phyloP scores from a whole-genome alignment of 257 asterid genomes.

The Henckelia pumila region DNA sequence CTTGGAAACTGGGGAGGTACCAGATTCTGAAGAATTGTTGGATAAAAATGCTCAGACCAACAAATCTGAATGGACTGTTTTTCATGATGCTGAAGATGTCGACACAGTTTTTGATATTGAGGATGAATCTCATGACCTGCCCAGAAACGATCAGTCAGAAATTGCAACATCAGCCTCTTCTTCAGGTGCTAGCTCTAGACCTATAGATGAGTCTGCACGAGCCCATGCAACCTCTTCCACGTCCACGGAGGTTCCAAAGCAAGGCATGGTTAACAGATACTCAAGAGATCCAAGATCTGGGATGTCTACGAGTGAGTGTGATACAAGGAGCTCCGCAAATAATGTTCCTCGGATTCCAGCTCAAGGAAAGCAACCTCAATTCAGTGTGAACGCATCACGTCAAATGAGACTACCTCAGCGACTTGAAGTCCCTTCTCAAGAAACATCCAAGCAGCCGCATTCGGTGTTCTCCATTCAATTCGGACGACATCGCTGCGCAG shows the following conservation, averaged over 20 bases:
- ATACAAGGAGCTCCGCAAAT: conserved; percentile 25
- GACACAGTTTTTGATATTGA: conserved; percentile 28
- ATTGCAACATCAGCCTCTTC: conserved; percentile 13
- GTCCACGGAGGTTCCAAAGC: conserved; percentile 23
- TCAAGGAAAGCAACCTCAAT: conserved; percentile 28
- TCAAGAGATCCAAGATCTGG: conserved; percentile 35
- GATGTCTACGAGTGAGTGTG: conserved; percentile 19
- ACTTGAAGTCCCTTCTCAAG: conserved; percentile 3
- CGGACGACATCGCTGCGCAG: conserved; percentile 11
- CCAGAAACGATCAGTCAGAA: conserved; percentile 1
- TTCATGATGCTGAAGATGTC: conserved; percentile 31
- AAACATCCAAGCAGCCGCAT: conserved; percentile 9
- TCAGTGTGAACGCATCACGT: conserved; percentile 29
- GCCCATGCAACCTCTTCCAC: conserved; percentile 22
- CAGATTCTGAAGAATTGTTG: conserved; percentile 29
- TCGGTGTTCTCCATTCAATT: conserved; percentile 20
- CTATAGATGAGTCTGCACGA: conserved; percentile 24
- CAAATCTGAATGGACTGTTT: conserved; percentile 33
- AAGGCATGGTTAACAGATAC: conserved; percentile 39
- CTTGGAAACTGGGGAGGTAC: conserved; percentile 16
- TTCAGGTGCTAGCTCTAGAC: conserved; percentile 11
- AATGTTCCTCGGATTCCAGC: conserved; percentile 14
- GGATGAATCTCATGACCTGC: conserved; percentile 22
- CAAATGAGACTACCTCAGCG: conserved; percentile 24
- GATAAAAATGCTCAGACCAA: conserved; percentile 30